These are phyloP conservation scores for Dichotomopilus funicola DNA, from an alignment of 2,329 filamentous ascomycete species.

Conservation along the genomic window DNA sequence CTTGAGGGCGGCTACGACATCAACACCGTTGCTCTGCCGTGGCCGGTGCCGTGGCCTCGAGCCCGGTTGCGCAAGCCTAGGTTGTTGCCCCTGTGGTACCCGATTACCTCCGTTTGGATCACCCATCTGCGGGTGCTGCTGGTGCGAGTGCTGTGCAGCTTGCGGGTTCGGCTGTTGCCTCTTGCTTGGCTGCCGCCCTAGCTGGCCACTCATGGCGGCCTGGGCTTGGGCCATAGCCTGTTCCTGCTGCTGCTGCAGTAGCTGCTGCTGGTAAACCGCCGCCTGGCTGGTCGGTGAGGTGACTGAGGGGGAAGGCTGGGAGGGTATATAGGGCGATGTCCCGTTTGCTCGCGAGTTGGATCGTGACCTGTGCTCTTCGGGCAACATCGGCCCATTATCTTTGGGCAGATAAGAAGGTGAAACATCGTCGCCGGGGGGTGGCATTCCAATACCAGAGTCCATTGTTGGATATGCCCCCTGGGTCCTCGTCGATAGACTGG, in stretches of 20 bases:
- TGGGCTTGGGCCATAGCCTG: conserved; percentile 75
- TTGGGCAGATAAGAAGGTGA: conserved; percentile 43
- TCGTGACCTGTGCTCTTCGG: conserved; percentile 60
- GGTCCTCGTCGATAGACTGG: conserved; percentile 50
- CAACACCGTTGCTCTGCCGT: conserved; percentile 71
- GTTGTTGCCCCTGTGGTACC: conserved; percentile 25
- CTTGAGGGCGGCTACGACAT: conserved; percentile 77
- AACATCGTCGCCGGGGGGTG: conserved; percentile 51
- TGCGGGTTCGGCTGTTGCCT: conserved; percentile 47
- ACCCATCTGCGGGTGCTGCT: conserved; percentile 26
- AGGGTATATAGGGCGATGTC: conserved; percentile 43
- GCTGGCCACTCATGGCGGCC: conserved; percentile 64
- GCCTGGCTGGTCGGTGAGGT: conserved; percentile 33
- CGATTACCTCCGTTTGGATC: conserved; percentile 35
- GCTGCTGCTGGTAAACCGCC: conserved; percentile 53
- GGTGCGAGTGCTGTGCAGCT: conserved; percentile 46
- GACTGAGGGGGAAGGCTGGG: conserved; percentile 35
- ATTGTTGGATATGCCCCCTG: conserved; percentile 51
- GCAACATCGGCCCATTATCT: conserved; percentile 53
- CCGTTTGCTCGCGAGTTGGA: conserved; percentile 61
- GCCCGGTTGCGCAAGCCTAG: conserved; percentile 36
- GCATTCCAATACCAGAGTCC: conserved; percentile 58
- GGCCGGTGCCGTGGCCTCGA: conserved; percentile 69
- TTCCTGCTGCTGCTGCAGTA: conserved; percentile 77
- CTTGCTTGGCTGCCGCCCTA: conserved; percentile 70